phyloP scores from a whole-genome alignment of 139 green algal genomes.

The Chlorella sp. region DNA sequence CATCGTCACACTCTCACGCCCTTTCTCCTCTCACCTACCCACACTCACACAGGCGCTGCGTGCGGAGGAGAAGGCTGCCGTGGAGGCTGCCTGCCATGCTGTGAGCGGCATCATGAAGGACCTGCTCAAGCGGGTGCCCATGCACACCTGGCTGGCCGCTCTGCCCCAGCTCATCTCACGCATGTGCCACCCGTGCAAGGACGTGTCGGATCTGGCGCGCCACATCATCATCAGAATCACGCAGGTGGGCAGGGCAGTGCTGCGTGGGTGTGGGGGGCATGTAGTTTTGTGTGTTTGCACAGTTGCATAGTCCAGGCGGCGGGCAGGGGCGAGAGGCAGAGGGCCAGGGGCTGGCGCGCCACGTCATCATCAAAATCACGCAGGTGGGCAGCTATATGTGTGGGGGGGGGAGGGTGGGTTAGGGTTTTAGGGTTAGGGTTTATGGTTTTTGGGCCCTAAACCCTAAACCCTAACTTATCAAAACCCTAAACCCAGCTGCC shows the following conservation, averaged over 20 bases:
- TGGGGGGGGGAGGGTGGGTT: too few relatives aligned
- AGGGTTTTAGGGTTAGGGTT: too few relatives aligned
- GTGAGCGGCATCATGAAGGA: conserved; percentile 47
- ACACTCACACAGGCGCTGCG: too few relatives aligned
- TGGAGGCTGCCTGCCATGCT: neutral
- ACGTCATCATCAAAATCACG: conserved; percentile 27
- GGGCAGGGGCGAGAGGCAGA: too few relatives aligned
- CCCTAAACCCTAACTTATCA: too few relatives aligned
- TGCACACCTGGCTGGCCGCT: conserved; percentile 84
- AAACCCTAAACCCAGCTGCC: too few relatives aligned
- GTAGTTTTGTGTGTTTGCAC: too few relatives aligned
- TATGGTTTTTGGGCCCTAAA: too few relatives aligned
- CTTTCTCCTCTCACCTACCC: neutral
- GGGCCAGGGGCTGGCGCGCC: too few relatives aligned
- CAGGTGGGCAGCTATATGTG: too few relatives aligned
- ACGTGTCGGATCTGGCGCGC: conserved; percentile 64
- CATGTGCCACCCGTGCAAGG: conserved; percentile 83
- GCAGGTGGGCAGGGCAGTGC: conserved; percentile 21
- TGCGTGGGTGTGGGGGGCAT: too few relatives aligned
- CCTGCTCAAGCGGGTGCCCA: conserved; percentile 66
- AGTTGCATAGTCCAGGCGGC: too few relatives aligned
- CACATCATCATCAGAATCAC: conserved; percentile 30
- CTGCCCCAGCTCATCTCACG: conserved; percentile 94
- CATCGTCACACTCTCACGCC: neutral
- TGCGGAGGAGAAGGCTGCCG: neutral